phyloP scores from a whole-genome alignment of 306 rosid species.

The Vicia faba region DNA sequence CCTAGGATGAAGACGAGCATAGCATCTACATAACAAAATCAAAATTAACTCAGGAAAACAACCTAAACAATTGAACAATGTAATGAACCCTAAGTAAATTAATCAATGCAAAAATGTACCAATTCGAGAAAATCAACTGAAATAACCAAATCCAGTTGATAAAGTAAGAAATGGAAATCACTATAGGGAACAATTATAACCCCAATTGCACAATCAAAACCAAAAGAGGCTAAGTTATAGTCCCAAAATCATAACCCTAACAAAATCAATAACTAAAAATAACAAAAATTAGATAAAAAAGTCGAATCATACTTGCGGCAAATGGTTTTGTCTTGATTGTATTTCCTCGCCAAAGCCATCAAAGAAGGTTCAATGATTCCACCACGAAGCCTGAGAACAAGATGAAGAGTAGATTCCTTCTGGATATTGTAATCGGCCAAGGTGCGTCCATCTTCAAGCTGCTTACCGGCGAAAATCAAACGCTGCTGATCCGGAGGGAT shows the following conservation, averaged over 20 bases:
- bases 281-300: neutral
- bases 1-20: constrained; percentile 82
- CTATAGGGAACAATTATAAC: constrained; percentile 57
- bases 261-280: neutral
- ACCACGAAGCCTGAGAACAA: constrained; percentile 84
- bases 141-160: constrained; percentile 50
- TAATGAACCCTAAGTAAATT: neutral
- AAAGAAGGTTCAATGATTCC: constrained; percentile 81
- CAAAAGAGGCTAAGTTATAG: constrained; percentile 47
- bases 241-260: constrained; percentile 32
- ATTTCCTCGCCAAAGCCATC: constrained; percentile 92
- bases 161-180: constrained; percentile 55
- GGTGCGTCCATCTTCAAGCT: constrained; percentile 81
- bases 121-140: constrained; percentile 62
- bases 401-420: constrained; percentile 83
- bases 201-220: constrained; percentile 24
- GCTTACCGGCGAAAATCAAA: constrained; percentile 79
- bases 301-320: constrained; percentile 66
- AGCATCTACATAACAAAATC: constrained; percentile 47
- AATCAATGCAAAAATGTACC: constrained; percentile 20
- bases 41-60: rapidly evolving
- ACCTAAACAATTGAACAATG: neutral
- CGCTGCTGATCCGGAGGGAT: constrained; percentile 94
- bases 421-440: constrained; percentile 82
- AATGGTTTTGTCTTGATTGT: constrained; percentile 80